Evolutionary conservation across 2,329 filamentous ascomycete genomes (phyloP), one percentile per base, ranked within the genome.

Genomic region (Biscogniauxia mediterranea): DNA sequence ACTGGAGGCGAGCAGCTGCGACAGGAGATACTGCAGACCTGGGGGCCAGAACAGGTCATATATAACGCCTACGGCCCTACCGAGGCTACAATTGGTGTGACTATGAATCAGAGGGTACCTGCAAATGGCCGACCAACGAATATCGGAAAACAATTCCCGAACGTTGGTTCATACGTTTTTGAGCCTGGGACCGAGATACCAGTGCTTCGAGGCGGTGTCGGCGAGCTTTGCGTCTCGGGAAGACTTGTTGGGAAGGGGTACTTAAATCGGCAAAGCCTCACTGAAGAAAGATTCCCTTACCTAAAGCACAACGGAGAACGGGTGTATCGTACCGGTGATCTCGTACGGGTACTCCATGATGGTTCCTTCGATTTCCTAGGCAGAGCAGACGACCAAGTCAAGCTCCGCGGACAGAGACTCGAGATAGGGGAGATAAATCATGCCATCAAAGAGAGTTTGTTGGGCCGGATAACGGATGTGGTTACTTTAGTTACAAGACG

Each of bases 61-160:
- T 94, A 96, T 79, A 97, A 97, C 69, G 93, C 92, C 2, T 92
- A 97, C 66, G 93, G 93, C 0, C 94, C 93, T 1, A 97, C 93
- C 0, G 94, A 97, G 74, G 90, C 92, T 0, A 97, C 93, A 0
- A 97, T 97, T 65, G 93, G 93, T 5, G 90, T 93, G 42, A 97
- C 93, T 0, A 96, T 95, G 83, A 93, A 90, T 68, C 88, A 89
- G n/a, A 84, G 91, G 38, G 91, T 97, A 7, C 90, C 91, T 0
- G 75, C 79, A 20, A 90, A 90, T 65, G 92, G 92, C 0, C 89
- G 92, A 28, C 87, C 93, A 0, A 90, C 92, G 11, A 97, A 97
- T 69, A 97, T 97, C 67, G 93, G 93, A 0, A 83, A 82, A 25
- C 90, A 92, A 65, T 97, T 97, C 66, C 85, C 89, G 66, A 97